Base-by-base conservation (phyloP, 2,329 filamentous ascomycete species). In the Coleophoma eucalyptorum region DNA sequence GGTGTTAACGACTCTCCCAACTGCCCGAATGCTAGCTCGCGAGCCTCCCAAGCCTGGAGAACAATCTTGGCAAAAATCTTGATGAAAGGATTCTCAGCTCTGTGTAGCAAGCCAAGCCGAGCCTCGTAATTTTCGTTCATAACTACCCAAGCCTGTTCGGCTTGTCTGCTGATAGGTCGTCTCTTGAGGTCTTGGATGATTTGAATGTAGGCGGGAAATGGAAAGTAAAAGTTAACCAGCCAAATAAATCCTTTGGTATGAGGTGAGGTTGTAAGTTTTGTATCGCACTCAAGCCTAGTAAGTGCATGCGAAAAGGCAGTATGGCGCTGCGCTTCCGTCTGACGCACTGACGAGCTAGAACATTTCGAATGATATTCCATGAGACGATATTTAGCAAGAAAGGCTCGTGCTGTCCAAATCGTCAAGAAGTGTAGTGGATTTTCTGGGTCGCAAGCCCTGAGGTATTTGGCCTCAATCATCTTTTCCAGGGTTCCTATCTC, bases 391-490 rank as follows among this genome's bases (percentile, higher is more conserved):
- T 60, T 66, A 19, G 60, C 57, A 49, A 65, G 40, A 40, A 50
- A 54, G 35, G 38, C 51, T 55, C 59, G 54, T 8, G 56, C 49
- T 32, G 49, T 58, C 58, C 61, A 65, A 18, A 63, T 62, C 1
- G 62, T 63, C 51, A 64, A 50, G 60, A 56, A 49, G 43, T 74
- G 71, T 1, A 73, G 46, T 8, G 70, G 69, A 11, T 65, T 65
- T 1, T 68, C 60, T 8, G 67, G 64, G 53, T 75, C 67, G 58
- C 70, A 72, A 51, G 68, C 70, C n/a, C 66, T 62, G 15, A 75
- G 62, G 51, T 69, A 74, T 46, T 70, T 72, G 33, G 67, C 63
- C 52, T 75, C 70, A 19, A 74, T 62, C 31, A 55, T 58, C 8
- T 61, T 63, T 49, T 77, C 73, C 4, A 78, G 40, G 5, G 26